Conservation (phyloP, 306 rosid genomes). For the Acmispon strigosus region DNA sequence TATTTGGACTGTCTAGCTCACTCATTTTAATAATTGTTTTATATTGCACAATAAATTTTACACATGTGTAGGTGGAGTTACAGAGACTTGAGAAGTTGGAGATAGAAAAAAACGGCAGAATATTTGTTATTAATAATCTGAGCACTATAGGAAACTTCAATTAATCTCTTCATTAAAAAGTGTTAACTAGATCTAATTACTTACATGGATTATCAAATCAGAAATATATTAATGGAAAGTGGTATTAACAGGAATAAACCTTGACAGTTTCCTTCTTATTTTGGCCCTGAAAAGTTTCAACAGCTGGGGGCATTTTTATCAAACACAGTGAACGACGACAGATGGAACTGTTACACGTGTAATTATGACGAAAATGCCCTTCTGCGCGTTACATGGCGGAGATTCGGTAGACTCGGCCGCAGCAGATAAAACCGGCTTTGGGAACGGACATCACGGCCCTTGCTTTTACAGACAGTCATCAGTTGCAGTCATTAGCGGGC, state of each 20-base stretch:
- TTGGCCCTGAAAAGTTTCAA: background rate
- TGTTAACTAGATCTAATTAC: conserved; percentile 8
- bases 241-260: conserved; percentile 3
- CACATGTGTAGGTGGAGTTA: background rate
- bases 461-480: conserved; percentile 20
- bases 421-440: conserved; percentile 1
- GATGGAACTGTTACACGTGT: background rate
- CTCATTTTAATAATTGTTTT: background rate
- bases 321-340: background rate
- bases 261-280: background rate
- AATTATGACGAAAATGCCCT: background rate
- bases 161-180: background rate
- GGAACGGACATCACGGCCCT: conserved; percentile 16
- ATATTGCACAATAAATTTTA: background rate
- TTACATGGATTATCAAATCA: background rate
- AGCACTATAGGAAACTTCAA: conserved; percentile 3
- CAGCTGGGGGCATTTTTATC: background rate
- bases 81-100: background rate
- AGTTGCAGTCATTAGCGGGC: too few relatives aligned
- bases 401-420: background rate
- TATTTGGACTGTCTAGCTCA: background rate
- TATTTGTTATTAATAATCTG: background rate
- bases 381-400: background rate
- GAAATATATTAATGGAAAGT: background rate
- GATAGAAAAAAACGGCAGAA: background rate